Evolutionary conservation across 192 early-diverging fungal genomes (phyloP), one percentile per base, ranked within the genome.

Genomic region (Umbelopsis sp.): DNA sequence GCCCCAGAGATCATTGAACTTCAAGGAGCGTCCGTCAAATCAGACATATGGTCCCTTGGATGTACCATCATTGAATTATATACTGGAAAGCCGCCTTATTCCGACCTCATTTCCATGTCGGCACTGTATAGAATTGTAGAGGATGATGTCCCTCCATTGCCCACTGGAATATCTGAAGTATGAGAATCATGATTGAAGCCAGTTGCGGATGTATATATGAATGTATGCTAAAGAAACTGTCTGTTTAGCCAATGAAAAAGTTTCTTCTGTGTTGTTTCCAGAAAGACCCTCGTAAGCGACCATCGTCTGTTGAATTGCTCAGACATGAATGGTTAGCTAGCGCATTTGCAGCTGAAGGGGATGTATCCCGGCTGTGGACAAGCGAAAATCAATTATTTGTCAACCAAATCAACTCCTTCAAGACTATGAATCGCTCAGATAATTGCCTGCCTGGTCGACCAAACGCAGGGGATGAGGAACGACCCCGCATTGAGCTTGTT

Each of bases 31-130:
- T 91, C 88, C 10, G 87, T 90, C 18, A 87, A 91, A 21, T 98
- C 96, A 0, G 97, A 99, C 72, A 95, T 99, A 30, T 99, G 97
- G 90, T 93, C 92, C 53, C 81, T 99, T 37, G 97, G 95, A 35
- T 98, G 96, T 71, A 99, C 97, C 0, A 79, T 95, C 15, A 87
- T 98, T 27, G 97, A 99, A 76, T 80, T 99, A 77, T 76, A 97
- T 25, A 93, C 95, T 1, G 97, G 97, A 22, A 89, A 91, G 58
- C 97, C 97, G 18, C 97, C 97, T 0, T 99, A 97, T 76, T 83
- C 89, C 7, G 86, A 88, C 11, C 73, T 97, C 45, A 83, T 93
- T 37, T 85, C 93, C n/a, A 92, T 98, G 91, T 85, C 95, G 2
- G 92, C 94, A 2, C 80, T 99, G 10, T 99, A 94, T 79, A 86